These are phyloP conservation scores for Aspergillus sp. DNA, from an alignment of 2,329 filamentous ascomycete genomes.

Conservation along the genomic window DNA sequence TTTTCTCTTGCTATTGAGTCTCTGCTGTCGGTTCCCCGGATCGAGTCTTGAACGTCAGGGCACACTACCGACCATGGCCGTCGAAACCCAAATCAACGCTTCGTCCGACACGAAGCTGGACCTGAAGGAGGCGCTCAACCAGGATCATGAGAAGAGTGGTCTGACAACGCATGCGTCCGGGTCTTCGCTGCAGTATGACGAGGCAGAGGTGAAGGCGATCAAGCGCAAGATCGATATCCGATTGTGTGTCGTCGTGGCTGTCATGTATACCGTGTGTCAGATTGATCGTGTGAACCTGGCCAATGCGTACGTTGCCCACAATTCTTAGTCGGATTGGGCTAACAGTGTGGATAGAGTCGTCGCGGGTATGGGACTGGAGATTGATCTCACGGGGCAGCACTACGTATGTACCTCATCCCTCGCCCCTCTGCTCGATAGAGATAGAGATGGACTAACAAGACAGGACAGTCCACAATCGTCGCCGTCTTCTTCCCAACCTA, in stretches of 20 bases:
- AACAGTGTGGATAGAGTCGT: neutral
- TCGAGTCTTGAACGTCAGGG: neutral
- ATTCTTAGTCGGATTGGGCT: neutral
- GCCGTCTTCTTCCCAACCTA: conserved; percentile 52
- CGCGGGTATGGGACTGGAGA: conserved; percentile 12
- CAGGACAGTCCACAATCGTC: conserved; percentile 26
- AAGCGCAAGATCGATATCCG: conserved; percentile 16
- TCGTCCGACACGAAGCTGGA: neutral
- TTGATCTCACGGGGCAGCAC: conserved; percentile 14
- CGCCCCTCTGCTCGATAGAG: neutral
- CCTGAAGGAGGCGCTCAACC: neutral
- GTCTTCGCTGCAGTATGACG: conserved; percentile 8
- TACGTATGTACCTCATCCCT: conserved; percentile 6
- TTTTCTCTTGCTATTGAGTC: no score
- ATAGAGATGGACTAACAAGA: neutral
- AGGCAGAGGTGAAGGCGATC: conserved; percentile 12
- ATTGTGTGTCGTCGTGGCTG: conserved; percentile 10
- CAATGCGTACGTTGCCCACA: conserved; percentile 7
- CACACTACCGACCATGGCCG: neutral
- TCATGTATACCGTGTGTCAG: conserved; percentile 20
- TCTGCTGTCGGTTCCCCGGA: neutral
- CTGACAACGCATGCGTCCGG: neutral
- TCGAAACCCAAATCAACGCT: neutral
- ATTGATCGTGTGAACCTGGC: conserved; percentile 16
- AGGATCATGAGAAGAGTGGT: neutral